phyloP scores from a whole-genome alignment of 192 early-diverging fungal species.

The Chytriomyces confervae region DNA sequence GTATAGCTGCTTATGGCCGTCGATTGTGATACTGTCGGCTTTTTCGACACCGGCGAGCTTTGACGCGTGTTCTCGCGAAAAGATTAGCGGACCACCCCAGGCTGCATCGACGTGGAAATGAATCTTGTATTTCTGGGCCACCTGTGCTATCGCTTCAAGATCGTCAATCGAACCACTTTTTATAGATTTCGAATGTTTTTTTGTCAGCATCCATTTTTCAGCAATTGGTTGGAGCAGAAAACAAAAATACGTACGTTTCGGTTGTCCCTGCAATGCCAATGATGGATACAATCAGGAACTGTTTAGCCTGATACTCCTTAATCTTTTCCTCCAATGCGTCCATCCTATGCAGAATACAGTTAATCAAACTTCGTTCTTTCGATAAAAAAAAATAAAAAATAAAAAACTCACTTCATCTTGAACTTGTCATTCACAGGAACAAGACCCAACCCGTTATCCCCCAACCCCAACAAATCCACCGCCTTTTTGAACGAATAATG shows the following conservation, averaged over 20 bases:
- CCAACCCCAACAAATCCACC: constrained; percentile 62
- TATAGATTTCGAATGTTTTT: neutral
- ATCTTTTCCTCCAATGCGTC: constrained; percentile 50
- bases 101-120: constrained; percentile 67
- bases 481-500: constrained; percentile 70
- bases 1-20: constrained; percentile 69
- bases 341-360: constrained; percentile 33
- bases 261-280: constrained; percentile 63
- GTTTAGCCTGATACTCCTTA: constrained; percentile 37
- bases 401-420: constrained; percentile 44
- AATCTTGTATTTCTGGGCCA: constrained; percentile 41
- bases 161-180: constrained; percentile 56
- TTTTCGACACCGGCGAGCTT: constrained; percentile 55
- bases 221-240: neutral
- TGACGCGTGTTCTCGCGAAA: constrained; percentile 52
- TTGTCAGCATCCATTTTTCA: neutral
- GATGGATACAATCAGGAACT: constrained; percentile 54
- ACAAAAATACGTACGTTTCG: constrained; percentile 49
- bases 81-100: constrained; percentile 65
- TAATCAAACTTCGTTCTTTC: constrained; percentile 29
- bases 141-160: constrained; percentile 37
- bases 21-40: constrained; percentile 63
- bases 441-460: constrained; percentile 54
- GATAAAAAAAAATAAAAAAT: neutral
- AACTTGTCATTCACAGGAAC: constrained; percentile 56